Base-by-base conservation (phyloP, 768 basidiomycete genomes). In the Leccinum subtestaceum region DNA sequence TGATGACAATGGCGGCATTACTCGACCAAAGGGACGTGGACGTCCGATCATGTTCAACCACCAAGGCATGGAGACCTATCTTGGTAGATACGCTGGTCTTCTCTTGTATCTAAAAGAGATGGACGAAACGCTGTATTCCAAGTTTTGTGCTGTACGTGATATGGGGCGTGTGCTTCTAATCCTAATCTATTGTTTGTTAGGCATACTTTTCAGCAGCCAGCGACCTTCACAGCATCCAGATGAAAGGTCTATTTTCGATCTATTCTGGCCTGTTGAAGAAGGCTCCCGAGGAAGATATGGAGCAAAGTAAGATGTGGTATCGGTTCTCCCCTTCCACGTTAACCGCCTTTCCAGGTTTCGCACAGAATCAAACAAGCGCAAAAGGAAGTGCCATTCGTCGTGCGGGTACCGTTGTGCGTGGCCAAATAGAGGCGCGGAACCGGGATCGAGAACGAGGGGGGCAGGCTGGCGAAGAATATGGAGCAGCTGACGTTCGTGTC, bases 101-200 rank as follows among this genome's bases (percentile, higher is more conserved):
- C 84, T 98, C 74, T 78, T 98, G 17, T 98, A 96, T 69, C 75
- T 98, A 57, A 95, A 93, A 71, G 96, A 98, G 77, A 96, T 98
- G 91, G 95, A 97, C 60, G 93, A 97, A 71, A 76, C 74, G 56
- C 74, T 90, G 23, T 98, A 98, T 70, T 89, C 87, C 46, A 93
- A 91, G 68, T 75, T 98, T 31, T 98, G 95, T 68, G 93, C 89
- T 40, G 96, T 96, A 67, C 57, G 89, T 80, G 10, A 40, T 49
- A 15, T n/a, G 23, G 9, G 21, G 31, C 45, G 29, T 32, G 54
- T 40, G 52, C 9, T 43, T 52, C 36, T 2, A 45, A 36, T 19
- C 19, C 47, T 64, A 38, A 63, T 46, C 11, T 19, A 58, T 48
- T 2, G 55, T 54, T 43, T n/a, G 31, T 3, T 68, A 98, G 96